Base-by-base conservation (phyloP, 768 basidiomycete genomes). In the Hygrophorus pudorinus region DNA sequence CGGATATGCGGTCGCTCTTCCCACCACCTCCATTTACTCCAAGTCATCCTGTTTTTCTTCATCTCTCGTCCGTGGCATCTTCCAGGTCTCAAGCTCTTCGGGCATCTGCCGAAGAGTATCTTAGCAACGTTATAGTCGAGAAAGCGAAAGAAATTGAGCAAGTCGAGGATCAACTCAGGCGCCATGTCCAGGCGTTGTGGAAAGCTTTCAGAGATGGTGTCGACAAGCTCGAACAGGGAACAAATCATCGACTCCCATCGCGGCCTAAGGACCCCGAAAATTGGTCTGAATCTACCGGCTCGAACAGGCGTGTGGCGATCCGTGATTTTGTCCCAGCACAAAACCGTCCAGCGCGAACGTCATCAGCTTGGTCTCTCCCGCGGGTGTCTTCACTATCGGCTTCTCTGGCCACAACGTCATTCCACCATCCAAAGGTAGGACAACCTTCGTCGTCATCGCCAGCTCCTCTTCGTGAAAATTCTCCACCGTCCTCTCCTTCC, bases 21-120 rank as follows among this genome's bases (percentile, higher is more conserved):
- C 76, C 78, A 20, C 85, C 85, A 13, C 76, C 81, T 16, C 85
- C 86, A 13, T 88, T 84, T 60, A 75, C 81, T 0, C 80, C 86
- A 5, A 76, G 80, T 13, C 82, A 89, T 52, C 76, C 78, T 5
- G 73, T 78, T 33, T 89, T 88, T 55, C 49, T 66, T 34, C 78
- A 84, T 57, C 66, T 89, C 27, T 70, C 79, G 12, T 65, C 71
- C 17, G 54, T 78, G 39, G 85, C 86, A 11, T 56, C 63, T 18
- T 59, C 68, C 28, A 64, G 72, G 52, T 84, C 83, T 0, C 64
- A 76, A 32, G 65, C 62, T 41, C 57, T 77, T 40, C 74, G 84
- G 48, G 59, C 66, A 21, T 59, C 64, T 39, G 79, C 79, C 11
- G 81, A 87, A 58, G 71, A 71, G 36, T 66, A 78, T 45, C 68